These are phyloP conservation scores for Decorospora gaudefroyi DNA, from an alignment of 2,329 filamentous ascomycete genomes.

Conservation along the genomic window DNA sequence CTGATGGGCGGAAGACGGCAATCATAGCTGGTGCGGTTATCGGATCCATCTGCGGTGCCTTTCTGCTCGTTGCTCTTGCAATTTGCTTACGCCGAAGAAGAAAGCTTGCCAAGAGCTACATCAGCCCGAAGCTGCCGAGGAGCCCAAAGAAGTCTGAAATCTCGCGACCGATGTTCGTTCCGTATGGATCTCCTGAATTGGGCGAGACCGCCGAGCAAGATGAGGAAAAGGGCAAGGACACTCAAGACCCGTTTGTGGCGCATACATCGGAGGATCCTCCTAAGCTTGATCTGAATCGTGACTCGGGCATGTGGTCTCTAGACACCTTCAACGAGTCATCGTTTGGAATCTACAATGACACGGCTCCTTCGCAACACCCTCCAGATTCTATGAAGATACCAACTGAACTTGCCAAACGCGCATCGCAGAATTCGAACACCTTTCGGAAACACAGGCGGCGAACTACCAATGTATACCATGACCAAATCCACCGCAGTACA, in stretches of 20 bases:
- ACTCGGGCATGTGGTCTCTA: slow-evolving; percentile 43
- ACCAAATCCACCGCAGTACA: slow-evolving; percentile 29
- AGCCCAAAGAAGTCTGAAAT: slow-evolving; percentile 46
- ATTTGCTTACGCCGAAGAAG: slow-evolving; percentile 31
- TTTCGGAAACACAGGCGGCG: slow-evolving; percentile 35
- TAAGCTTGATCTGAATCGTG: slow-evolving; percentile 45
- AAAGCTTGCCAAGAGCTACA: slow-evolving; percentile 25
- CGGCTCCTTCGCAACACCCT: slow-evolving; percentile 46
- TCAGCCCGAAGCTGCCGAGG: slow-evolving; percentile 25
- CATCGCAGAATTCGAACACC: slow-evolving; percentile 40
- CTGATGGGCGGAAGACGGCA: slow-evolving; percentile 18
- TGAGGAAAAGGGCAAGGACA: slow-evolving; percentile 46
- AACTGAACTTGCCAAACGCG: slow-evolving; percentile 46
- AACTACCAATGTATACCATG: slow-evolving; percentile 34
- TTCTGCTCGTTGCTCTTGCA: slow-evolving; percentile 32
- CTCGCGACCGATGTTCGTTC: slow-evolving; percentile 48
- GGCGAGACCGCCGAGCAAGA: slow-evolving; percentile 27
- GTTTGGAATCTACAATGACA: slow-evolving; percentile 42
- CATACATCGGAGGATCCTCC: slow-evolving; percentile 46
- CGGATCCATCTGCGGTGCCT: slow-evolving; percentile 36
- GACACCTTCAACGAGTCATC: slow-evolving; percentile 48
- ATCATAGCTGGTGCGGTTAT: slow-evolving; percentile 40
- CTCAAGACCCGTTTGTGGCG: slow-evolving; percentile 19
- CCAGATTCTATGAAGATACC: slow-evolving; percentile 52
- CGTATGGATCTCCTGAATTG: slow-evolving; percentile 33